Evolutionary conservation across 116 monocot genomes (phyloP).

Genomic region (Trichopus zeylanicus): DNA sequence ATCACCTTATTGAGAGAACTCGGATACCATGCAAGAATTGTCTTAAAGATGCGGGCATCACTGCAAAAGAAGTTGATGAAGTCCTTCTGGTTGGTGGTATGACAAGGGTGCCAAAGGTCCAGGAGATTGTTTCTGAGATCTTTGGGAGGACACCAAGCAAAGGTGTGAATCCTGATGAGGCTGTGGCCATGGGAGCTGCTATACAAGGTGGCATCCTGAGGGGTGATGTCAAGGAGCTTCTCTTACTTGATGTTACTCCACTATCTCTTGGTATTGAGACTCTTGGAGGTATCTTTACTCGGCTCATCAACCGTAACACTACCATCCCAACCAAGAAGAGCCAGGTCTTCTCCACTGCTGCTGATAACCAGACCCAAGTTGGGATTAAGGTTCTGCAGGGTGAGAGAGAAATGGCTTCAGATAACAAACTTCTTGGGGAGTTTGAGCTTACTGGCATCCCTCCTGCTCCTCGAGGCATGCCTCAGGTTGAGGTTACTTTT

Average conservation of each 20-base stretch:
- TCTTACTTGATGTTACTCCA: slow-evolving; percentile 34
- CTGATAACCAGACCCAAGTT: slow-evolving; percentile 13
- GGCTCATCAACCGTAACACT: slow-evolving; percentile 32
- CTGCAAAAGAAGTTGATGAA: slow-evolving; percentile 13
- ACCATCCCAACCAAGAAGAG: slow-evolving; percentile 38
- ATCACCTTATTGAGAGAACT: slow-evolving; percentile 12
- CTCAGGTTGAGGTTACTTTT: slow-evolving; percentile 13
- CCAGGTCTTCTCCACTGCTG: slow-evolving; percentile 5
- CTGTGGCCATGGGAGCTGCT: slow-evolving; percentile 40
- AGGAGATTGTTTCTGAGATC: slow-evolving; percentile 16
- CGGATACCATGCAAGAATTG: slow-evolving; percentile 7
- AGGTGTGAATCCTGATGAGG: slow-evolving; percentile 38
- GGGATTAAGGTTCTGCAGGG: slow-evolving; percentile 19
- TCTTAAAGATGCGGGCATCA: slow-evolving; percentile 8
- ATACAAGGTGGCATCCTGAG: slow-evolving; percentile 36
- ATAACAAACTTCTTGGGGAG: slow-evolving; percentile 25
- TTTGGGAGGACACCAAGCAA: slow-evolving; percentile 21
- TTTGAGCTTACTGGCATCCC: slow-evolving; percentile 19
- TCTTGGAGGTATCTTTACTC: slow-evolving; percentile 37
- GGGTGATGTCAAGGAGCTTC: slow-evolving; percentile 41
- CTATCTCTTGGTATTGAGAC: slow-evolving; percentile 39
- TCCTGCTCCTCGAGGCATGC: slow-evolving; percentile 14
- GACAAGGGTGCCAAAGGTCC: slow-evolving; percentile 32
- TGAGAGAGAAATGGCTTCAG: slow-evolving; percentile 13
- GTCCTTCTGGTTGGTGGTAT: slow-evolving; percentile 28